Percentiles rank a stretch among this genome's conserved stretches.
Conservation (phyloP, 148 eudicot genomes). For the Persicaria tinctoria region DNA sequence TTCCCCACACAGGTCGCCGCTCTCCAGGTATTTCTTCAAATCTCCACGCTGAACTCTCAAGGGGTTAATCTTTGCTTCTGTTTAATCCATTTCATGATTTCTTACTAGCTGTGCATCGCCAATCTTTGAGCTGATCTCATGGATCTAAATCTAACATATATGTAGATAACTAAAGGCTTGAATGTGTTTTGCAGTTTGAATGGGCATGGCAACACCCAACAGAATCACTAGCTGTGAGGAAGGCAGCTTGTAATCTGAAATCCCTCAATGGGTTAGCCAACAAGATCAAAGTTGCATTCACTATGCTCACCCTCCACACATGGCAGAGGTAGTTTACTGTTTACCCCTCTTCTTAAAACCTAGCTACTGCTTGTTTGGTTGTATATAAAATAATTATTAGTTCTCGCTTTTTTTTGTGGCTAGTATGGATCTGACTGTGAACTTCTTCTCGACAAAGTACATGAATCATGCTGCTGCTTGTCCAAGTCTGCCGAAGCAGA, state of each 20-base stretch:
- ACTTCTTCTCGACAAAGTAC: constrained; percentile 74
- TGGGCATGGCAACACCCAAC: constrained; percentile 99
- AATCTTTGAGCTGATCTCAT: neutral
- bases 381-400: neutral
- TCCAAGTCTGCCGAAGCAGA: constrained; percentile 64
- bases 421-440: constrained; percentile 75
- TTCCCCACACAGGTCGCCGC: constrained; percentile 76
- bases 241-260: constrained; percentile 64
- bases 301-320: constrained; percentile 80
- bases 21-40: constrained; percentile 57
- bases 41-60: neutral
- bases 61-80: neutral
- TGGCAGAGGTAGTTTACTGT: constrained; percentile 57
- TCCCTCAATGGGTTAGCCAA: constrained; percentile 66
- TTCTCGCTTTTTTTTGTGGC: constrained; percentile 12
- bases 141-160: constrained; percentile 1
- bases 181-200: constrained; percentile 60
- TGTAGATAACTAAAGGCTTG: neutral
- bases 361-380: neutral
- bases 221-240: constrained; percentile 66
- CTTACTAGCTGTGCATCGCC: neutral
- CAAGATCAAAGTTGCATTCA: constrained; percentile 71
- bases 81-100: neutral
- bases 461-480: constrained; percentile 56
- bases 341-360: neutral